Percentiles rank a stretch among this genome's conserved stretches.
These are phyloP conservation scores for Hemileia vastatrix DNA, from an alignment of 1,284 basidiomycete genomes.

Conservation along the genomic window DNA sequence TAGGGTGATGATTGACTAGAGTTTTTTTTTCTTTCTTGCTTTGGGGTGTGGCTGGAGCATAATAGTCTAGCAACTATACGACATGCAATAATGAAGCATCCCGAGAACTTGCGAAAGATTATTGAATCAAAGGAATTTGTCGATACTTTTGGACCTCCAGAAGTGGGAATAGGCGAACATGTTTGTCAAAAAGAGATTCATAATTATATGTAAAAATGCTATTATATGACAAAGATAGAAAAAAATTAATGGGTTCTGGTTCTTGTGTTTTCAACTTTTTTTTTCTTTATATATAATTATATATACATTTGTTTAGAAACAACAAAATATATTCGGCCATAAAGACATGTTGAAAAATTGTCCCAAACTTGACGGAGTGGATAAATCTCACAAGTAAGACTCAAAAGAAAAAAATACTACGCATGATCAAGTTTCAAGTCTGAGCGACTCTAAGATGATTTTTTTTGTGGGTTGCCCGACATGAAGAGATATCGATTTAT, in stretches of 20 bases:
- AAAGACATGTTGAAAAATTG: conserved; percentile 6
- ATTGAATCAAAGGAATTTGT: conserved; percentile 35
- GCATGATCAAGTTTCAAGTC: neutral
- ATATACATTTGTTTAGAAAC: neutral
- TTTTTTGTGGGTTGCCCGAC: no score
- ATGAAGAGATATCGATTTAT: conserved; percentile 4
- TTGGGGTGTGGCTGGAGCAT: no score
- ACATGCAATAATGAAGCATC: conserved; percentile 8
- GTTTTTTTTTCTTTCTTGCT: neutral
- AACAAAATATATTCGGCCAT: conserved; percentile 8
- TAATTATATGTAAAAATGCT: neutral
- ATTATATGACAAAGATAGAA: neutral
- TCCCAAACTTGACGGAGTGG: conserved; percentile 8
- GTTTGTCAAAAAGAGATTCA: neutral
- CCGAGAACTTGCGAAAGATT: conserved; percentile 32
- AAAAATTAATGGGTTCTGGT: neutral
- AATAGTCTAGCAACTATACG: conserved; percentile 6
- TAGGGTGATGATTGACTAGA: neutral
- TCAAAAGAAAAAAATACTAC: neutral
- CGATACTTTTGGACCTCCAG: conserved; percentile 36
- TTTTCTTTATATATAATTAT: neutral
- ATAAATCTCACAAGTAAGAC: conserved; percentile 10
- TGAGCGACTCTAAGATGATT: neutral
- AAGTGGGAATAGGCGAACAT: conserved; percentile 13
- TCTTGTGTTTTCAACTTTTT: neutral